Evolutionary conservation across 2,329 filamentous ascomycete species (phyloP).

Genomic region (Neofusicoccum umdonicola): DNA sequence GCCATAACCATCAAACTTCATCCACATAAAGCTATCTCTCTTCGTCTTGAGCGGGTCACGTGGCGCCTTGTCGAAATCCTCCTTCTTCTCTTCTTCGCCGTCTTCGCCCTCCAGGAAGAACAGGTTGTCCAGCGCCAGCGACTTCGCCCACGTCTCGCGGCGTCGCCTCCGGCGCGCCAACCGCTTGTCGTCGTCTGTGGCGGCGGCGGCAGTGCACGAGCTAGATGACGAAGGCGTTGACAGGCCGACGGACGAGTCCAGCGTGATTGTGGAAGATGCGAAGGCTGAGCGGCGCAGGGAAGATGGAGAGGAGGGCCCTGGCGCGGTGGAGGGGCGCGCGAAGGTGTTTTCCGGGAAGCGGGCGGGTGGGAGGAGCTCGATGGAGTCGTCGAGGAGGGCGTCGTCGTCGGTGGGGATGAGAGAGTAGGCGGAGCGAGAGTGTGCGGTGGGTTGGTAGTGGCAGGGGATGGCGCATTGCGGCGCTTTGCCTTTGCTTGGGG

Average conservation of each 20-base stretch:
- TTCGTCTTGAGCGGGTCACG: neutral
- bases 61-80: neutral
- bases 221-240: neutral
- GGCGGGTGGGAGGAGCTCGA: neutral
- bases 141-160: neutral
- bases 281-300: neutral
- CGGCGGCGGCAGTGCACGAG: too few species aligned
- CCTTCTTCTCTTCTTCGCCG: neutral
- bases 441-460: neutral
- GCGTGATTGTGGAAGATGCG: neutral
- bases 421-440: neutral
- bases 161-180: neutral
- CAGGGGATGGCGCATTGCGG: neutral
- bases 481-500: neutral
- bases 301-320: neutral
- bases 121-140: neutral
- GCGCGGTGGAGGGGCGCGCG: neutral
- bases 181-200: too few species aligned
- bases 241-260: neutral
- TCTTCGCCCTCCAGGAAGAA: neutral
- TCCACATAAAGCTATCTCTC: slow-evolving; percentile 2
- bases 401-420: neutral
- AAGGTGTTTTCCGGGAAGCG: neutral
- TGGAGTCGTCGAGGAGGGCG: neutral
- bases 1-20: neutral